These are phyloP conservation scores for Cladosporium oxysporum DNA, from an alignment of 2,329 filamentous ascomycete genomes.

Conservation along the genomic window DNA sequence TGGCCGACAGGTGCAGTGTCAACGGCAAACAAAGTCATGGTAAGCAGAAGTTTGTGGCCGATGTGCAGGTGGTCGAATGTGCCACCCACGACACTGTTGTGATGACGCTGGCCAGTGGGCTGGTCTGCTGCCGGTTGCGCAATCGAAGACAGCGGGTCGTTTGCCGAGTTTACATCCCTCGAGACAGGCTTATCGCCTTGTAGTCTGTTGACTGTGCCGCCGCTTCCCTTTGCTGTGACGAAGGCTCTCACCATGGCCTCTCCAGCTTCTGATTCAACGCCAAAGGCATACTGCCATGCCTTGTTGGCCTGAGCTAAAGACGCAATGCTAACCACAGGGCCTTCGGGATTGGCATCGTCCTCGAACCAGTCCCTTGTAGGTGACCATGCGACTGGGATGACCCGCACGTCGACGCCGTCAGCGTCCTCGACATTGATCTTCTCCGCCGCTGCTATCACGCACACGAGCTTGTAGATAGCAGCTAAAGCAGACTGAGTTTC, in stretches of 20 bases:
- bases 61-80: conserved; percentile 96
- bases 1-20: conserved; percentile 44
- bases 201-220: conserved; percentile 38
- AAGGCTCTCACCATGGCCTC: conserved; percentile 57
- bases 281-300: conserved; percentile 67
- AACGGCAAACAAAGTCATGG: conserved; percentile 76
- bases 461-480: conserved; percentile 75
- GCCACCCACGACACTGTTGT: conserved; percentile 64
- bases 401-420: conserved; percentile 72
- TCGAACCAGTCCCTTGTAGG: conserved; percentile 20
- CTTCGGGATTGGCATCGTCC: conserved; percentile 37
- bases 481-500: conserved; percentile 74
- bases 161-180: conserved; percentile 2
- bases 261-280: conserved; percentile 65
- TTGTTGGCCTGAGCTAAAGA: conserved; percentile 52
- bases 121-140: neutral
- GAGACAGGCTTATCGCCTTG: conserved; percentile 38
- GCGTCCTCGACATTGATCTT: conserved; percentile 64
- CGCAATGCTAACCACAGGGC: conserved; percentile 53
- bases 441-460: conserved; percentile 66
- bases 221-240: conserved; percentile 35
- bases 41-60: conserved; percentile 92
- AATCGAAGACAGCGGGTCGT: conserved; percentile 20
- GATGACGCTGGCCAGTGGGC: conserved; percentile 45
- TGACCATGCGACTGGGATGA: conserved; percentile 70